Evolutionary conservation across 257 asterid species (phyloP), one percentile per base, ranked within the genome.

Genomic region (Nicotiana obtusifolia): DNA sequence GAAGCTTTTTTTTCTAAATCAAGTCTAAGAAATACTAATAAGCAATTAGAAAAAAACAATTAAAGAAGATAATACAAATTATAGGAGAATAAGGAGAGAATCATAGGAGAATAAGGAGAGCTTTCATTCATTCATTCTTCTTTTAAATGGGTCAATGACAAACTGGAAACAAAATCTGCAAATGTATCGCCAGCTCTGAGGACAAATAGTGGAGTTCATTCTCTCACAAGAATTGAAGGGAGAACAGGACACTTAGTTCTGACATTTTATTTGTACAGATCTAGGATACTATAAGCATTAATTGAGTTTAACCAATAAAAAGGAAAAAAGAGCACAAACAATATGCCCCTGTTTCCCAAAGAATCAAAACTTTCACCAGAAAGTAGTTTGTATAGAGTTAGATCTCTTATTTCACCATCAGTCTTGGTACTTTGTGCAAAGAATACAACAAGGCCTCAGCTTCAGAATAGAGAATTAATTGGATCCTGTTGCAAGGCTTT

Each of bases 401-500:
- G 7, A 22, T 14, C 11, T 19, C 4, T 57, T 44, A 44, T 73
- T 71, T 73, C 41, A 73, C 61, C 41, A 49, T 24, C 16, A 49
- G n/a, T 75, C 62, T 47, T 57, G 53, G 84, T 24, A 22, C 82
- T 37, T 44, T 22, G 75, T 33, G 75, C 82, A 59, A 61, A 59
- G 37, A 56, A 41, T 61, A 64, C 75, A 60, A 19, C 75, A 60
- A 41, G 13, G 16, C 24, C 54, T 52, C 10, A 22, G 22, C 35
- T 66, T 84, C 80, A 82, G 17, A 13, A 61, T 5, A 85, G 83
- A 52, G 9, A 47, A 41, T 35, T 49, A 80, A 95, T 89, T 35
- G 93, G 93, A 44, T 91, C 93, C 19, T 80, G 91, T 88, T 92
- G 99, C 85, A 91, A 20, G 41, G 98, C 97, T 84, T 87, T 91